Percentiles rank a stretch among this genome's conserved stretches.
Evolutionary conservation across 495 filamentous ascomycete genomes (phyloP).

Genomic region (Friedmanniomyces endolithicus): DNA sequence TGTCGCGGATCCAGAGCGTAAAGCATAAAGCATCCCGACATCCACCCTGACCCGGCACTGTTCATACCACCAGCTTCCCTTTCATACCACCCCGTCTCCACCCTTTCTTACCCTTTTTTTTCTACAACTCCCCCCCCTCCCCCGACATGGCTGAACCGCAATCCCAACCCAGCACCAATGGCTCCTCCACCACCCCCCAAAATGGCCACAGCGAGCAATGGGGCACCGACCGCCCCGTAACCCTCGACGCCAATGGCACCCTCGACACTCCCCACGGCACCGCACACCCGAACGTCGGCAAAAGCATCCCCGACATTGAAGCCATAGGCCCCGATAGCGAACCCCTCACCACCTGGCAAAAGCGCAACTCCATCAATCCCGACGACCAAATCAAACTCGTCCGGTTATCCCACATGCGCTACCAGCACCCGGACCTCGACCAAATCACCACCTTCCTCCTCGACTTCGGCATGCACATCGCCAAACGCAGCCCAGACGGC

Average conservation of each 20-base stretch:
- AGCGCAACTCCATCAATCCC: constrained; percentile 28
- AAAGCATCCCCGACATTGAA: constrained; percentile 30
- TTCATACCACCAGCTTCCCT: no score
- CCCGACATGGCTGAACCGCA: no score
- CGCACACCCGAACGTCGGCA: constrained; percentile 29
- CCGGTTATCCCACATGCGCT: constrained; percentile 38
- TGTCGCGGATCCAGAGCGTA: no score
- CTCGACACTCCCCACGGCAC: constrained; percentile 4
- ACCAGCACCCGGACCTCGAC: constrained; percentile 38
- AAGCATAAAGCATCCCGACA: no score
- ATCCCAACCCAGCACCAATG: no score
- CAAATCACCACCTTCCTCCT: constrained; percentile 34
- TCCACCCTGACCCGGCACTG: no score
- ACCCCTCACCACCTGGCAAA: constrained; percentile 28
- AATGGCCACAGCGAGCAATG: constrained; percentile 13
- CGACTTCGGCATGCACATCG: constrained; percentile 32
- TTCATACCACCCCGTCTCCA: no score
- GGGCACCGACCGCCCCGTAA: constrained; percentile 9
- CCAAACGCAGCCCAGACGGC: constrained; percentile 23
- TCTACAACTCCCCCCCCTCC: no score
- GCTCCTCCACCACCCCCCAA: background rate
- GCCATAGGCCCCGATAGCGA: constrained; percentile 29
- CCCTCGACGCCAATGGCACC: background rate
- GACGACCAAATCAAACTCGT: constrained; percentile 32
- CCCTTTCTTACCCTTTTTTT: no score